phyloP scores from a whole-genome alignment of 345 rosid species.

The Raphanus sativus region DNA sequence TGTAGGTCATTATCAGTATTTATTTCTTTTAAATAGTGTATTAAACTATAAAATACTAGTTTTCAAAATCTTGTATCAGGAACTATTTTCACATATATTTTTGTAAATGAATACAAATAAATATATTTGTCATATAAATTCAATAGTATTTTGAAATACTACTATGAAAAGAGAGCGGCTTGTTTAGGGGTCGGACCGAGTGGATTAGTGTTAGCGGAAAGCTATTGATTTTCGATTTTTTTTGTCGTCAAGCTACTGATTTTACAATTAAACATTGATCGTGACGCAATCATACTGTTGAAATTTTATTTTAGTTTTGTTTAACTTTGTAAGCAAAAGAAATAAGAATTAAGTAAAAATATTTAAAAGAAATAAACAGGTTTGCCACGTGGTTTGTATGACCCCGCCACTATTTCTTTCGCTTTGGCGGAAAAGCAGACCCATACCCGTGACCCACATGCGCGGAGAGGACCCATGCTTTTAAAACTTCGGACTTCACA shows the following conservation, averaged over 20 bases:
- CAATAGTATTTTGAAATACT: background rate
- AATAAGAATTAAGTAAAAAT: background rate
- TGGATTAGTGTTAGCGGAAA: slow-evolving; percentile 22
- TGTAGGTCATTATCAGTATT: background rate
- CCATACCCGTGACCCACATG: slow-evolving; percentile 25
- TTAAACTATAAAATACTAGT: background rate
- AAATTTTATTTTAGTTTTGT: background rate
- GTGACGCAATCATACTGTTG: slow-evolving; percentile 39
- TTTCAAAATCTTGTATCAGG: background rate
- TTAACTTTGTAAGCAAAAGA: slow-evolving; percentile 15
- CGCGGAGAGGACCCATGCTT: slow-evolving; percentile 4
- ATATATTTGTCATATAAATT: background rate
- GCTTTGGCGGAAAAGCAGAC: background rate
- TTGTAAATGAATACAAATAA: background rate
- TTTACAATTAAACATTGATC: slow-evolving; percentile 35
- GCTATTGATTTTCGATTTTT: background rate
- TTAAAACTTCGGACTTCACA: background rate
- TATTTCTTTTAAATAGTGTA: background rate
- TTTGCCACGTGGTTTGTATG: slow-evolving; percentile 30
- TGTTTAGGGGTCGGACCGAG: background rate
- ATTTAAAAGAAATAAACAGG: background rate
- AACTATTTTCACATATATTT: background rate
- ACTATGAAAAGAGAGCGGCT: background rate
- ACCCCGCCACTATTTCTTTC: slow-evolving; percentile 31
- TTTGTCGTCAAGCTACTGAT: slow-evolving; percentile 5